Base-by-base conservation (phyloP, 306 rosid genomes). In the Pterocarpus macrocarpus region DNA sequence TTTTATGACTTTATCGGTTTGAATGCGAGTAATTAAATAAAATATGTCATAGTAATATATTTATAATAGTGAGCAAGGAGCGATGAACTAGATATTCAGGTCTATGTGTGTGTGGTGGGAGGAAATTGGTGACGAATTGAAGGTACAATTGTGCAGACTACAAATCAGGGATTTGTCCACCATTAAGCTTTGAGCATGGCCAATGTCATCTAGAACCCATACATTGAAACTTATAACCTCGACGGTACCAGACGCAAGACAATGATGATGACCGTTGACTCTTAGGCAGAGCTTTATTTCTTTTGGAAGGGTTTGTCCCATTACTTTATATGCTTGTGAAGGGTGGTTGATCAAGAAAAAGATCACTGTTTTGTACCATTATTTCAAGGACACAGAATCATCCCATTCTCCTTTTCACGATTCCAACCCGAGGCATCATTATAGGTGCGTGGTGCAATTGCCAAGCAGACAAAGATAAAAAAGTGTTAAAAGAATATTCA, bases 241-340 rank as follows among this genome's bases (percentile, higher is more conserved):
- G 62, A 70, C 7, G 64, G 75, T 83, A 77, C 75, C 52, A 64
- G 63, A 67, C 3, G 69, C 35, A 70, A 64, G 80, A 58, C 56
- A 80, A 70, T 80, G 78, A 85, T 80, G 56, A 75, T 43, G 8
- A 34, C 45, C 67, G 87, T 80, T 75, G 87, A 84, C 80, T 30
- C 16, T 68, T 36, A 30, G 67, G 69, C 33, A 41, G 17, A 49
- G 33, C 14, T 36, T 2, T 62, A 36, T 57, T 73, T 59, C 4
- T 50, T 4, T 4, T 75, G 75, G 70, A 63, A 47, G 66, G 55
- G 79, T 7, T 45, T 64, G 84, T 66, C 36, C 75, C 53, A 75
- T 81, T 71, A 64, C 70, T 83, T 71, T 68, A 14, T 15, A 65
- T 16, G 67, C 36, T n/a, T 73, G 71, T 72, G 75, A 41, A 44